Evolutionary conservation across 1,284 basidiomycete genomes (phyloP).

Genomic region (Trichosporon ovoides): DNA sequence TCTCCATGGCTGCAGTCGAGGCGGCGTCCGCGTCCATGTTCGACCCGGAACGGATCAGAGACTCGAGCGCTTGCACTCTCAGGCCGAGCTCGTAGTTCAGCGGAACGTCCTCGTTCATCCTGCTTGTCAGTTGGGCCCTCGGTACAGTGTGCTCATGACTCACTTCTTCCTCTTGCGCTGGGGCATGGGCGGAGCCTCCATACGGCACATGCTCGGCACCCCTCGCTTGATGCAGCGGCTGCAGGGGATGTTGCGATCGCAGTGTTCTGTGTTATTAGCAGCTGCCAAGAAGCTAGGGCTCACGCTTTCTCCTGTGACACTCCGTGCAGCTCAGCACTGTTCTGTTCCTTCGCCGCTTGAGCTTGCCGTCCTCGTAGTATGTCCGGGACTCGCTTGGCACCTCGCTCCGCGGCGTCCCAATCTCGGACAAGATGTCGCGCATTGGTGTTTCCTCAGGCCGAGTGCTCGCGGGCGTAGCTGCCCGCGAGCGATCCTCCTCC

Average conservation of each 20-base stretch:
- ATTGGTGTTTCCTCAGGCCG: not conserved
- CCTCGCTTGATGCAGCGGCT: constrained; percentile 46
- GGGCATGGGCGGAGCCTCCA: constrained; percentile 40
- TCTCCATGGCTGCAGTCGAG: constrained; percentile 38
- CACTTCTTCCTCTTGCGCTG: constrained; percentile 39
- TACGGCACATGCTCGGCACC: constrained; percentile 43
- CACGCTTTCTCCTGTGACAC: constrained; percentile 45
- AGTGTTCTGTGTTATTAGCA: constrained; percentile 35
- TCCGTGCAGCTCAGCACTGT: constrained; percentile 46
- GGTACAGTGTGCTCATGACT: constrained; percentile 5
- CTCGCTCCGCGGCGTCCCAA: not conserved
- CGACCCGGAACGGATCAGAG: constrained; percentile 39
- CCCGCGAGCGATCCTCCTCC: constrained; percentile 7
- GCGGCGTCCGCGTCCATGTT: constrained; percentile 37
- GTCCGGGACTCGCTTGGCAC: constrained; percentile 9
- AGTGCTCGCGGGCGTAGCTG: not conserved
- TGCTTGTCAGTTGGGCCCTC: not conserved
- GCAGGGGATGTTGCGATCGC: constrained; percentile 47
- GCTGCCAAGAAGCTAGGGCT: not conserved
- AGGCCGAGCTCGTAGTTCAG: constrained; percentile 40
- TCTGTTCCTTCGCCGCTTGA: constrained; percentile 40
- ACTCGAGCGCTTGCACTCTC: constrained; percentile 42
- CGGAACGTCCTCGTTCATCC: constrained; percentile 26
- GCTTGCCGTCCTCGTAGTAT: constrained; percentile 27
- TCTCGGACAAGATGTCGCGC: not conserved